Evolutionary conservation across 768 basidiomycete genomes (phyloP).

Genomic region (Tricholoma saponaceum): DNA sequence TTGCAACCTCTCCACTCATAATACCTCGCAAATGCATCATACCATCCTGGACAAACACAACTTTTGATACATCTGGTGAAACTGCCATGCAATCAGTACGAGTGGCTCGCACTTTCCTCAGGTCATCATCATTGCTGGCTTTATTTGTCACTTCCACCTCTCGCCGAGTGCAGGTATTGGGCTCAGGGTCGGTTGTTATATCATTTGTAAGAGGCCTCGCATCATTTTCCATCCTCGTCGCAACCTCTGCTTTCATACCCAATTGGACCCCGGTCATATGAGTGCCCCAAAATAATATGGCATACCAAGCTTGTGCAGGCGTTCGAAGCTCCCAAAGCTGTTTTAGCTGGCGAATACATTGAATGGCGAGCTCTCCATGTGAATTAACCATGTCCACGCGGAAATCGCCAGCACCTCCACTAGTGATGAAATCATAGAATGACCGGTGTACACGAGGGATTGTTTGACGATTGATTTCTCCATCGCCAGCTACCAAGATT

Average conservation of each 20-base stretch:
- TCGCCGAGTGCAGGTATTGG: background rate
- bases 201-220: background rate
- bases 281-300: background rate
- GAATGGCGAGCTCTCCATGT: slow-evolving; percentile 5
- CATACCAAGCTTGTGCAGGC: background rate
- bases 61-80: background rate
- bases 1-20: background rate
- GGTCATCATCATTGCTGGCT: background rate
- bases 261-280: background rate
- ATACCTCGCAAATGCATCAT: background rate
- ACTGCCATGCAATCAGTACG: background rate
- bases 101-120: background rate
- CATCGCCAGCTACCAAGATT: slow-evolving; percentile 11
- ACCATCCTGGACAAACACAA: background rate
- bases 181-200: background rate
- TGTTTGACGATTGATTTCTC: slow-evolving; percentile 6
- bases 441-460: slow-evolving; percentile 17
- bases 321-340: background rate
- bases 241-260: background rate
- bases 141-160: background rate
- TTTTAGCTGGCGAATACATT: slow-evolving; percentile 7
- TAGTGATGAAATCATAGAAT: slow-evolving; percentile 14
- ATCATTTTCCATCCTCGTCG: background rate
- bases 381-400: slow-evolving; percentile 1
- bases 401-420: background rate